A percentile compares a stretch with the other conserved stretches of the same genome.
phyloP scores from a whole-genome alignment of 2,329 filamentous ascomycete species.

The Lachnellula hyalina region DNA sequence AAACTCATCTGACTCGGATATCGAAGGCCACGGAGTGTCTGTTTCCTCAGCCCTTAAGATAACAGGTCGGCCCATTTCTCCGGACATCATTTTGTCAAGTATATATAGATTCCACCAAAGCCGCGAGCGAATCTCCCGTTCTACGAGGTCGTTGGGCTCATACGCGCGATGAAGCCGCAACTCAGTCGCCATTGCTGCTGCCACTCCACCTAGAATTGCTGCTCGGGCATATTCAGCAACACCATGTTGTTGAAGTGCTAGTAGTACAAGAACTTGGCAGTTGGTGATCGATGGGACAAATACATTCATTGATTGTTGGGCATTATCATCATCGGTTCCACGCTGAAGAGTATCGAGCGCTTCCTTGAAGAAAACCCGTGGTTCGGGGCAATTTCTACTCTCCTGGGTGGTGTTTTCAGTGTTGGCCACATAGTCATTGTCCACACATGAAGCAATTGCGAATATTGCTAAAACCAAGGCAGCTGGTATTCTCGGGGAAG shows the following conservation, averaged over 20 bases:
- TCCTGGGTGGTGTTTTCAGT: conserved; percentile 4
- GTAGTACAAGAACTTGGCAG: conserved; percentile 27
- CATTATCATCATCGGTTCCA: conserved; percentile 3
- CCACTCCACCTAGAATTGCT: conserved; percentile 25
- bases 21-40: conserved; percentile 26
- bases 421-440: conserved; percentile 7
- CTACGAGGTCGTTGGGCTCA: conserved; percentile 20
- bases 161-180: conserved; percentile 24
- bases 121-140: conserved; percentile 25
- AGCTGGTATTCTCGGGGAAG: conserved; percentile 22
- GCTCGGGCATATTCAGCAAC: conserved; percentile 29
- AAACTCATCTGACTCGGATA: conserved; percentile 29
- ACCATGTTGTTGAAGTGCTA: conserved; percentile 28
- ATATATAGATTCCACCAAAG: conserved; percentile 32
- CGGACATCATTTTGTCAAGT: conserved; percentile 29
- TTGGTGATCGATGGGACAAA: conserved; percentile 25
- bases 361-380: conserved; percentile 21
- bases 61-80: conserved; percentile 27
- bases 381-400: conserved; percentile 12
- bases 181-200: conserved; percentile 28
- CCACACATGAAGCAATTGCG: conserved; percentile 27
- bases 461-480: conserved; percentile 26
- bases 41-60: conserved; percentile 25
- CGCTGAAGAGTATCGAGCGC: conserved; percentile 20
- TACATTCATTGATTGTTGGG: conserved; percentile 13